phyloP scores from a whole-genome alignment of 768 basidiomycete genomes.

The Saitozyma podzolica region DNA sequence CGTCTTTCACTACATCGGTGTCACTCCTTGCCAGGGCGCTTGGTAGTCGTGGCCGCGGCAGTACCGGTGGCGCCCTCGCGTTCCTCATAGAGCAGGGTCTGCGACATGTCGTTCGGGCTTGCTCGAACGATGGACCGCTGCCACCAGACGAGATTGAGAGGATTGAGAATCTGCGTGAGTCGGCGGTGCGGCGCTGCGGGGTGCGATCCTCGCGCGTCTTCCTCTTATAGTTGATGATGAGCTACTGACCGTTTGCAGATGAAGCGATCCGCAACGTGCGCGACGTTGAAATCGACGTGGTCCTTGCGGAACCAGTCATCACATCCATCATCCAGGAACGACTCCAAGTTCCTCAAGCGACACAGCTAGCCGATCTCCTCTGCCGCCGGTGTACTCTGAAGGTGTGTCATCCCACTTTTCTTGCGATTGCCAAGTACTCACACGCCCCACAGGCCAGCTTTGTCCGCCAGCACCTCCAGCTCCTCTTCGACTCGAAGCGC shows the following conservation, averaged over 20 bases:
- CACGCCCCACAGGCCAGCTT: slow-evolving; percentile 28
- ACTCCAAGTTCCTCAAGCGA: slow-evolving; percentile 51
- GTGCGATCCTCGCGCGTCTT: neutral
- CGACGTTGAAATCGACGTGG: neutral
- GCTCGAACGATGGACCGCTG: slow-evolving; percentile 13
- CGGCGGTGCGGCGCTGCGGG: neutral
- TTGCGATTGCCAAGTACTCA: neutral
- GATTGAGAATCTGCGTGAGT: slow-evolving; percentile 21
- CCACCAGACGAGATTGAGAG: slow-evolving; percentile 2
- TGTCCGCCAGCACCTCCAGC: slow-evolving; percentile 64
- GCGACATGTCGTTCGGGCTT: slow-evolving; percentile 19
- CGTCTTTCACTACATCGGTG: neutral
- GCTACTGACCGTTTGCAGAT: neutral
- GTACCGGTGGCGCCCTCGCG: neutral
- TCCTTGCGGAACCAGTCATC: slow-evolving; percentile 71
- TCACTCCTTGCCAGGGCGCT: slow-evolving; percentile 3
- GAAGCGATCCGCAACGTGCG: neutral
- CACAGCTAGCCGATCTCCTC: slow-evolving; percentile 58
- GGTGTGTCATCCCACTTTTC: slow-evolving; percentile 54
- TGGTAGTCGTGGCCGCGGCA: neutral
- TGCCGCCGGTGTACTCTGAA: slow-evolving; percentile 61
- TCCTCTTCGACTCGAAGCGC: slow-evolving; percentile 65
- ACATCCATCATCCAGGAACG: slow-evolving; percentile 64
- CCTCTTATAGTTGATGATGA: neutral
- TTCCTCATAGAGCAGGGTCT: slow-evolving; percentile 16